phyloP scores from a whole-genome alignment of 2,329 filamentous ascomycete genomes.

The Didymella pomorum region DNA sequence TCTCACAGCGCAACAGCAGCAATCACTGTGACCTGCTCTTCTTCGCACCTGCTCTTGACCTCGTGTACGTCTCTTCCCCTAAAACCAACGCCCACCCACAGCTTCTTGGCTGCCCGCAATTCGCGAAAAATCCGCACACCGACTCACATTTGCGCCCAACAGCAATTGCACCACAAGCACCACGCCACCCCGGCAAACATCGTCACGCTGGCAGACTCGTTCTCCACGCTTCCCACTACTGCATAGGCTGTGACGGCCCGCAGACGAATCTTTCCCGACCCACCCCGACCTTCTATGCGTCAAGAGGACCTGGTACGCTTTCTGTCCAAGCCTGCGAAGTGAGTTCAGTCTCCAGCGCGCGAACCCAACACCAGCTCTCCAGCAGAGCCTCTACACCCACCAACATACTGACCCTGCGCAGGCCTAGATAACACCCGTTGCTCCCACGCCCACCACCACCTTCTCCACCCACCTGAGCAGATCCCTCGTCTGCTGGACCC shows the following conservation, averaged over 20 bases:
- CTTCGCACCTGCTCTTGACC: background rate
- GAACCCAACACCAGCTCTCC: background rate
- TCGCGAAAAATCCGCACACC: constrained; percentile 9
- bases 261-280: constrained; percentile 38
- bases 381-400: background rate
- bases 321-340: constrained; percentile 95
- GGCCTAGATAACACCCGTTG: constrained; percentile 73
- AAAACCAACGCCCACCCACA: background rate
- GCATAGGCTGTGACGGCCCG: constrained; percentile 50
- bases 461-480: constrained; percentile 56
- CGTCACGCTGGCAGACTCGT: constrained; percentile 48
- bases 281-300: constrained; percentile 74
- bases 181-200: constrained; percentile 17
- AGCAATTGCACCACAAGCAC: constrained; percentile 24
- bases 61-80: constrained; percentile 6
- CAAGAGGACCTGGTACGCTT: constrained; percentile 89
- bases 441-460: constrained; percentile 44
- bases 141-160: constrained; percentile 33
- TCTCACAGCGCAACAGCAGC: constrained; percentile 12
- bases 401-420: constrained; percentile 43
- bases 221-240: constrained; percentile 29
- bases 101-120: constrained; percentile 10
- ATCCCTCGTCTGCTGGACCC: constrained; percentile 81
- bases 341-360: constrained; percentile 51
- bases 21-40: constrained; percentile 3